Evolutionary conservation across 768 basidiomycete genomes (phyloP).

Genomic region (Tubosaeta sp.): DNA sequence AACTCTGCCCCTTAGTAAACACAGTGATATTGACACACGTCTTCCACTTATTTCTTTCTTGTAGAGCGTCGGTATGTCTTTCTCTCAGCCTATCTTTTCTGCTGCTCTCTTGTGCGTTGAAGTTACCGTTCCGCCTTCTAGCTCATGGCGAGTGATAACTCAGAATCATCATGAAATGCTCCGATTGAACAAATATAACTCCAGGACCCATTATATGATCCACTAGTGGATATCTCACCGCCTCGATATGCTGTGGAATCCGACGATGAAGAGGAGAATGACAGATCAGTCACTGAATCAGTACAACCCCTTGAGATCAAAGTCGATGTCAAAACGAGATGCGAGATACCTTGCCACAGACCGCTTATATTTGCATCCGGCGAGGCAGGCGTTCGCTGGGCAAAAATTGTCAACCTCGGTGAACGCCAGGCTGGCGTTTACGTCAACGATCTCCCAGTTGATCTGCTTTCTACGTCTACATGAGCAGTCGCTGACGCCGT

Average conservation of each 20-base stretch:
- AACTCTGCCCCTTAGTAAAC: too few relatives aligned
- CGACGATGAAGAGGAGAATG: constrained; percentile 64
- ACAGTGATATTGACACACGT: too few relatives aligned
- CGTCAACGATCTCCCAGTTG: constrained; percentile 46
- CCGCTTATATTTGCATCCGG: constrained; percentile 45
- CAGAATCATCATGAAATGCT: too few relatives aligned
- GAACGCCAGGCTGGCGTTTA: constrained; percentile 45
- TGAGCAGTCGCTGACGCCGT: neutral
- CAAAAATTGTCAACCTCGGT: constrained; percentile 46
- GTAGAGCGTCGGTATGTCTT: too few relatives aligned
- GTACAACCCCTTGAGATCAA: constrained; percentile 17
- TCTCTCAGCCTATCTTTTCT: too few relatives aligned
- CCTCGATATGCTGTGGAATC: constrained; percentile 63
- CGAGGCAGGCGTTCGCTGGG: constrained; percentile 47
- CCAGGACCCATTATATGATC: constrained; percentile 39
- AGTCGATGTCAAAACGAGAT: constrained; percentile 38
- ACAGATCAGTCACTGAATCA: constrained; percentile 31
- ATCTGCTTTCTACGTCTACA: neutral
- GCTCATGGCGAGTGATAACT: too few relatives aligned
- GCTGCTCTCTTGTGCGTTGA: too few relatives aligned
- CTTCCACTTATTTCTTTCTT: too few relatives aligned
- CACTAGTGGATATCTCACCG: constrained; percentile 51
- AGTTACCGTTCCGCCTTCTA: too few relatives aligned
- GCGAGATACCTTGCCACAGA: constrained; percentile 20
- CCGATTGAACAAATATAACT: too few relatives aligned